Evolutionary conservation across 495 filamentous ascomycete genomes (phyloP).

Genomic region (Cryomyces minteri): DNA sequence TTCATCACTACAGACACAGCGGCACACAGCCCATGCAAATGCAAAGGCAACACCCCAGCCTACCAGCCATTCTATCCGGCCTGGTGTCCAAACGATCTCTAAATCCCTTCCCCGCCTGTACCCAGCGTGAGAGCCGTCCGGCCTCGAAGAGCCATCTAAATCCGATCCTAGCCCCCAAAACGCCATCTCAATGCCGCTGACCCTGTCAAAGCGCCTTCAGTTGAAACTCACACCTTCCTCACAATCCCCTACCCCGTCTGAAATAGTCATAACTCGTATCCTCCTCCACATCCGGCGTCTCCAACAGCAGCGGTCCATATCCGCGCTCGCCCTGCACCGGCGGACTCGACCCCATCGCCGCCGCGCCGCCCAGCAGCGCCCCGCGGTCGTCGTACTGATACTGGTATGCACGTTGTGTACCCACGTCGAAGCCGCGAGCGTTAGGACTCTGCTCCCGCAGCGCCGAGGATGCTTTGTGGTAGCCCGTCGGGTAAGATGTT

Average conservation of each 20-base stretch:
- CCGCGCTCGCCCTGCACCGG: conserved; percentile 3
- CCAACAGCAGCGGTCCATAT: background rate
- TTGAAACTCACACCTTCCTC: too few relatives aligned
- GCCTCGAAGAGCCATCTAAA: too few relatives aligned
- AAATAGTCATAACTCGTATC: conserved; percentile 13
- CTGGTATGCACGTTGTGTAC: background rate
- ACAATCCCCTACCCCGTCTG: background rate
- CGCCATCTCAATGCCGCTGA: too few relatives aligned
- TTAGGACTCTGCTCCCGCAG: conserved; percentile 14
- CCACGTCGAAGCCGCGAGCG: conserved; percentile 1
- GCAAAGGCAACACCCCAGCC: too few relatives aligned
- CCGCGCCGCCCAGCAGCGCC: conserved; percentile 12
- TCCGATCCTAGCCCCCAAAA: too few relatives aligned
- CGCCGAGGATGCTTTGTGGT: conserved; percentile 16
- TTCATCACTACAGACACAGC: too few relatives aligned
- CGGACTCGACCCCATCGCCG: conserved; percentile 15
- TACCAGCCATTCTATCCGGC: too few relatives aligned
- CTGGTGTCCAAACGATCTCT: too few relatives aligned
- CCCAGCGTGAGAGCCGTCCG: too few relatives aligned
- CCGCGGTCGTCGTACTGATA: conserved; percentile 3
- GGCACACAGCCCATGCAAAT: too few relatives aligned
- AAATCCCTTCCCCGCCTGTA: too few relatives aligned
- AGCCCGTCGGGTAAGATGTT: conserved; percentile 18
- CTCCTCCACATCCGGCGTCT: conserved; percentile 1
- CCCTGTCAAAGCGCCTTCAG: too few relatives aligned